These are phyloP conservation scores for Aspergillus nanangensis DNA, from an alignment of 495 filamentous ascomycete genomes.

Conservation along the genomic window DNA sequence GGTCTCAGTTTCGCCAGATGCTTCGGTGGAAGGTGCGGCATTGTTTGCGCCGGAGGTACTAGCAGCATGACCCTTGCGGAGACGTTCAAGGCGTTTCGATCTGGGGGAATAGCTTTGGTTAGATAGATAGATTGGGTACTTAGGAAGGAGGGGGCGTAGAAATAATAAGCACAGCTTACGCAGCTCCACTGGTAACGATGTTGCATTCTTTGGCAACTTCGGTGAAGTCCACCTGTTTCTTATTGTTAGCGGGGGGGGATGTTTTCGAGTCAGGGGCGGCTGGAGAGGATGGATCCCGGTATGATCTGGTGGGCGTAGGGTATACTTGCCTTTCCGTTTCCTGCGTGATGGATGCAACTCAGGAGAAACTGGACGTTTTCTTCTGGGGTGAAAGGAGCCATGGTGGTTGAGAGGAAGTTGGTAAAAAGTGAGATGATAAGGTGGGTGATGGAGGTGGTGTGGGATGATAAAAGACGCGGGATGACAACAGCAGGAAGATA, in stretches of 20 bases:
- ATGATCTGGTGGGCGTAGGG: neutral
- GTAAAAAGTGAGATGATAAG: neutral
- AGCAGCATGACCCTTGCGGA: no score
- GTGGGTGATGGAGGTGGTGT: neutral
- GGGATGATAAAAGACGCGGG: neutral
- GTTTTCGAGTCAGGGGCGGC: no score
- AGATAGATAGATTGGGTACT: no score
- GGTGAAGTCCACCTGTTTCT: slow-evolving; percentile 52
- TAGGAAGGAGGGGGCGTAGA: no score
- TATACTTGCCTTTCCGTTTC: slow-evolving; percentile 49
- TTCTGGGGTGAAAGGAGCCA: slow-evolving; percentile 45
- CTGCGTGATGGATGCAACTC: slow-evolving; percentile 55
- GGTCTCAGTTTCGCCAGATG: no score
- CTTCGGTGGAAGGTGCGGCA: no score
- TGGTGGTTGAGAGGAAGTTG: slow-evolving; percentile 19
- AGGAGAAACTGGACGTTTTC: slow-evolving; percentile 61
- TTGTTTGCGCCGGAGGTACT: no score
- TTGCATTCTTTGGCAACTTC: slow-evolving; percentile 58
- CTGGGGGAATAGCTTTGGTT: no score
- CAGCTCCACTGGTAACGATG: slow-evolving; percentile 60
- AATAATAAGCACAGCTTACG: no score
- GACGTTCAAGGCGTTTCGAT: no score
- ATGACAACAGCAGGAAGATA: neutral
- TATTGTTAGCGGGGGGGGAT: no score
- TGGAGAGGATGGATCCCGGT: neutral